Conservation (phyloP, 345 rosid genomes). For the Erucastrum elatum region DNA sequence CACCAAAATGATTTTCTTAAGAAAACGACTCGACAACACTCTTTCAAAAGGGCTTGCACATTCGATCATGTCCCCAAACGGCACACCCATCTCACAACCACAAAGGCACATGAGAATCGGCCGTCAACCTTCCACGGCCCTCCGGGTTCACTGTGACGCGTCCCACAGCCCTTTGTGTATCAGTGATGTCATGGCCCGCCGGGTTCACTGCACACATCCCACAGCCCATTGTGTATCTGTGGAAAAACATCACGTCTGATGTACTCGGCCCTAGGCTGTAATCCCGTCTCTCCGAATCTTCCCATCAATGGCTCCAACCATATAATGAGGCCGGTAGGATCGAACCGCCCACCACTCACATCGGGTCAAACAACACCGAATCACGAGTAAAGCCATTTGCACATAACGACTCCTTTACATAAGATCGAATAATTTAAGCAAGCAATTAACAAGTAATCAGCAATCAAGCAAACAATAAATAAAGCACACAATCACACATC, state of each 20-base stretch:
- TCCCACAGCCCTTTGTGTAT: too few species aligned
- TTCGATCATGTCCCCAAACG: background rate
- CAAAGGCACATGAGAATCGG: background rate
- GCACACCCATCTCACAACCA: background rate
- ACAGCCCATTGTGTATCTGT: too few species aligned
- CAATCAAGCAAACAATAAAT: background rate
- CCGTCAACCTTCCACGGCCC: background rate
- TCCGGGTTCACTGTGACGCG: background rate
- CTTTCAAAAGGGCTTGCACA: background rate
- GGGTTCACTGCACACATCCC: too few species aligned
- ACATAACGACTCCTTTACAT: background rate
- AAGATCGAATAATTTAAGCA: background rate
- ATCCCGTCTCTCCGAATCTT: background rate
- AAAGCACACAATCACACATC: too few species aligned
- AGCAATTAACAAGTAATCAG: background rate
- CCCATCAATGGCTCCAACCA: background rate
- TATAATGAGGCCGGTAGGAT: background rate
- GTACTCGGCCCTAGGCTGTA: background rate
- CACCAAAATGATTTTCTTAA: too few species aligned
- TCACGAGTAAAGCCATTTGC: background rate
- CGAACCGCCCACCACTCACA: background rate
- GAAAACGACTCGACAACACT: background rate
- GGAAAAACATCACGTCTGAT: background rate
- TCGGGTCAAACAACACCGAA: background rate
- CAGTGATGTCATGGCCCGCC: too few species aligned